phyloP scores from a whole-genome alignment of 1,139 yeast species.

The Diutina neorugosa region DNA sequence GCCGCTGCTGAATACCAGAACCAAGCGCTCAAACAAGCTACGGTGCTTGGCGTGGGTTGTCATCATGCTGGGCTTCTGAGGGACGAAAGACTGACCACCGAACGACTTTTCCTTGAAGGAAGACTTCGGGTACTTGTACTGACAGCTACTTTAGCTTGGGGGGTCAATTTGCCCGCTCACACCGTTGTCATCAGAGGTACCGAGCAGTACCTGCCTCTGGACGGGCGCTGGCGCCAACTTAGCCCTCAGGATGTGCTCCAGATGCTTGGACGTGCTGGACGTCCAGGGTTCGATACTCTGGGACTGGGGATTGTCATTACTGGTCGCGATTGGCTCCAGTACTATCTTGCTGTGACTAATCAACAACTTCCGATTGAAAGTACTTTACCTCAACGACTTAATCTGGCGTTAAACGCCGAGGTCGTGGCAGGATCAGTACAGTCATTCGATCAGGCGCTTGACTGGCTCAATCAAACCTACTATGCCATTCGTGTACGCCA shows the following conservation, averaged over 20 bases:
- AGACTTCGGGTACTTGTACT: conserved; percentile 87
- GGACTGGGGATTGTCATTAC: conserved; percentile 96
- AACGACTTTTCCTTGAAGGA: conserved; percentile 70
- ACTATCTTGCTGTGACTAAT: conserved; percentile 77
- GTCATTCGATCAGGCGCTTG: conserved; percentile 51
- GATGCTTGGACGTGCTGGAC: conserved; percentile 95
- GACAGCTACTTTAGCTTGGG: conserved; percentile 95
- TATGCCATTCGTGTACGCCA: conserved; percentile 45
- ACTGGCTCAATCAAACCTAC: conserved; percentile 76
- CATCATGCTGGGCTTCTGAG: conserved; percentile 98
- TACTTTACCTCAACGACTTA: conserved; percentile 58
- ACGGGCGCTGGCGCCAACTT: conserved; percentile 77
- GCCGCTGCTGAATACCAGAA: conserved; percentile 12
- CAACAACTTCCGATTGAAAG: conserved; percentile 92
- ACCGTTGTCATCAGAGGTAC: conserved; percentile 94
- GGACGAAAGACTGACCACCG: conserved; percentile 79
- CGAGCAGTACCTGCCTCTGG: conserved; percentile 83
- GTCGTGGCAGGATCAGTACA: conserved; percentile 61
- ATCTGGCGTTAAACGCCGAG: conserved; percentile 80
- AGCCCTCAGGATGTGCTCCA: conserved; percentile 92
- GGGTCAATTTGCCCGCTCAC: conserved; percentile 94
- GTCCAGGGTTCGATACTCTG: conserved; percentile 84
- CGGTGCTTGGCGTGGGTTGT: conserved; percentile 82
- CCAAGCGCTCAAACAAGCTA: conserved; percentile 66
- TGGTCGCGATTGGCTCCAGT: conserved; percentile 73